Percentiles rank a stretch among this genome's conserved stretches.
phyloP scores from a whole-genome alignment of 2,329 filamentous ascomycete genomes.

The Aspergillus brasiliensis region DNA sequence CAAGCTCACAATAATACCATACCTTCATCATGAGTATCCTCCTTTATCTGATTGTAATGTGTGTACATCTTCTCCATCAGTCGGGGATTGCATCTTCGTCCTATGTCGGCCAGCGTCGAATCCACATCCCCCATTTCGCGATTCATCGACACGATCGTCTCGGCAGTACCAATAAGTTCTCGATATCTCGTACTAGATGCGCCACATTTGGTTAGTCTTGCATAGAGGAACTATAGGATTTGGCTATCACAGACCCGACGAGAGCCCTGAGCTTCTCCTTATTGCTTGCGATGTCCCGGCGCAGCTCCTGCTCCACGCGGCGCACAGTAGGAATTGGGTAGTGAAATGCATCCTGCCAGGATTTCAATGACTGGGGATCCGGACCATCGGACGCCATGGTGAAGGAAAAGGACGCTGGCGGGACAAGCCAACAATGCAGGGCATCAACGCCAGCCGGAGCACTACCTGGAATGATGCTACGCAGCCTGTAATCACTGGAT shows the following conservation, averaged over 20 bases:
- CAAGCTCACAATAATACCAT: conserved; percentile 7
- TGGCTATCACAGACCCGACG: conserved; percentile 57
- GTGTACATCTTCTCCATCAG: conserved; percentile 67
- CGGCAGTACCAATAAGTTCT: conserved; percentile 85
- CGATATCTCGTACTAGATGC: conserved; percentile 68
- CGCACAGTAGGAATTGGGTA: conserved; percentile 65
- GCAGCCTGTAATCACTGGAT: conserved; percentile 8
- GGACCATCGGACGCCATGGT: conserved; percentile 58
- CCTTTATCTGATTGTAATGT: conserved; percentile 56
- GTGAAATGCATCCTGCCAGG: conserved; percentile 70
- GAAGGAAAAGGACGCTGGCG: conserved; percentile 15
- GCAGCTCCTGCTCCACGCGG: conserved; percentile 65
- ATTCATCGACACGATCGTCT: conserved; percentile 91
- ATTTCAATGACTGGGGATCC: conserved; percentile 58
- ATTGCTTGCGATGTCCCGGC: conserved; percentile 63
- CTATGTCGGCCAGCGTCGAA: conserved; percentile 69
- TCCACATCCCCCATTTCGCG: conserved; percentile 75
- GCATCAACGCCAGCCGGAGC: neutral
- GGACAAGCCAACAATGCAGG: conserved; percentile 11
- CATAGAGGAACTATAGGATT: neutral
- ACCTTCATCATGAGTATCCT: conserved; percentile 37
- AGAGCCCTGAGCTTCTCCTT: conserved; percentile 67
- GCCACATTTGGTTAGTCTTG: conserved; percentile 13
- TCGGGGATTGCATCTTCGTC: conserved; percentile 72
- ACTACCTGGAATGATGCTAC: conserved; percentile 6